Evolutionary conservation across 257 asterid genomes (phyloP), one percentile per base, ranked within the genome.

Genomic region (Oldenlandia corymbosa): DNA sequence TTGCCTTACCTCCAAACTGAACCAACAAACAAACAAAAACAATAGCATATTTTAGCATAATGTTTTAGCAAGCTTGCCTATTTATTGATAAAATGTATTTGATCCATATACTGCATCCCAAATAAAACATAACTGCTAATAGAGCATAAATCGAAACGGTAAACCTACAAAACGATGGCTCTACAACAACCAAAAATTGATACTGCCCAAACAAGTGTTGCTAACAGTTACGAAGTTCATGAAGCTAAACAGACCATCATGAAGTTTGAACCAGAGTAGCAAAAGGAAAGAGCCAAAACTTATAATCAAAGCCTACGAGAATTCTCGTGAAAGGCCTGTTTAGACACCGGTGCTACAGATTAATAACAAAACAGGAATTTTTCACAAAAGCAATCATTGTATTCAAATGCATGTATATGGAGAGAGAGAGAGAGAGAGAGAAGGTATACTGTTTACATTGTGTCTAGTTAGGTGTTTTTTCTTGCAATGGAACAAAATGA

Each of bases 1-100:
- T 72, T 93, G 99, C 71, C 83, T 81, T 81, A 90, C 99, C 81
- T 93, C 99, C 90, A 93, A 74, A 69, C 97, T 92, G 57, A 34
- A 55, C 7, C 50, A 12, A 10, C 31, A 53, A 2, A 37, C 17
- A n/a, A n/a, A n/a, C n/a, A 7, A n/a, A 26, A n/a, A 24, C 17
- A 26, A 61, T 30, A 16, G 37, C 53, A 52, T 53, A n/a, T 27
- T 11, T n/a, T n/a, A n/a, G 34, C 18, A 17, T 37, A 58, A 37
- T n/a, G n/a, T n/a, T n/a, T n/a, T n/a, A 26, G 11, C n/a, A 21
- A 34, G 30, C 24, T 10, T n/a, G n/a, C n/a, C 7, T 7, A 16
- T 31, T 56, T 18, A 56, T n/a, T n/a, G n/a, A 5, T 1, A 11
- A 21, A 42, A 2, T 9, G 4, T 9, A 49, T 20, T 17, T 21